Percentiles rank a stretch among this genome's conserved stretches.
Evolutionary conservation across 1,284 basidiomycete species (phyloP).

Genomic region (Ustilago xerochloae): DNA sequence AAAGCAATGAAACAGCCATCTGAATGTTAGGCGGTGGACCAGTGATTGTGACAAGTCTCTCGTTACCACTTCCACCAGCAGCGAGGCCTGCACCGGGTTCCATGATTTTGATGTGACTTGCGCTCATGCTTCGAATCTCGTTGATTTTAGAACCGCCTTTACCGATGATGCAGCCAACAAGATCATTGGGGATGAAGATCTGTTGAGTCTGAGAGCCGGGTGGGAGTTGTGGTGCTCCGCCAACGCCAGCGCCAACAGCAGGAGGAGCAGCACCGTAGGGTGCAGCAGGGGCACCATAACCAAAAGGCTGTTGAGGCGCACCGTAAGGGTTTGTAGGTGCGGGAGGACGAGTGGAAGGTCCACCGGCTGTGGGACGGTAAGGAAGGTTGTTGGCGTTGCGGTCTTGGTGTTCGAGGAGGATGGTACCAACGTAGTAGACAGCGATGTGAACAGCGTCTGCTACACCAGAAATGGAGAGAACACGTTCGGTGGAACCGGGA

Average conservation of each 20-base stretch:
- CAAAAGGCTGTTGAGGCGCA: conserved; percentile 32
- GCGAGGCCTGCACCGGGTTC: conserved; percentile 75
- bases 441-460: conserved; percentile 99
- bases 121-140: conserved; percentile 93
- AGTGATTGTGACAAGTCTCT: conserved; percentile 69
- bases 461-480: conserved; percentile 95
- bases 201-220: conserved; percentile 87
- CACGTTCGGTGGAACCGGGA: conserved; percentile 92
- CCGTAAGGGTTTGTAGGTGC: conserved; percentile 24
- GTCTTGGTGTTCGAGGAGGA: conserved; percentile 93
- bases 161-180: conserved; percentile 98
- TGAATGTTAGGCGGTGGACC: conserved; percentile 94
- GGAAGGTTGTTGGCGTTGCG: conserved; percentile 66
- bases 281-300: conserved; percentile 29
- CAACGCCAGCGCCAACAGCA: conserved; percentile 19
- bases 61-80: conserved; percentile 69
- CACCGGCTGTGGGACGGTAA: conserved; percentile 66
- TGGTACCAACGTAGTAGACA: conserved; percentile 97
- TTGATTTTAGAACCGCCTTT: conserved; percentile 99
- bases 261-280: conserved; percentile 23
- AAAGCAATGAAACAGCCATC: conserved; percentile 92
- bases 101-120: conserved; percentile 97
- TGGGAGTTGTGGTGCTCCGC: conserved; percentile 70
- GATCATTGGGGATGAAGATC: conserved; percentile 97
- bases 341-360: conserved; percentile 25